Conservation (phyloP, 768 basidiomycete species). For the Collybiopsis confluens region DNA sequence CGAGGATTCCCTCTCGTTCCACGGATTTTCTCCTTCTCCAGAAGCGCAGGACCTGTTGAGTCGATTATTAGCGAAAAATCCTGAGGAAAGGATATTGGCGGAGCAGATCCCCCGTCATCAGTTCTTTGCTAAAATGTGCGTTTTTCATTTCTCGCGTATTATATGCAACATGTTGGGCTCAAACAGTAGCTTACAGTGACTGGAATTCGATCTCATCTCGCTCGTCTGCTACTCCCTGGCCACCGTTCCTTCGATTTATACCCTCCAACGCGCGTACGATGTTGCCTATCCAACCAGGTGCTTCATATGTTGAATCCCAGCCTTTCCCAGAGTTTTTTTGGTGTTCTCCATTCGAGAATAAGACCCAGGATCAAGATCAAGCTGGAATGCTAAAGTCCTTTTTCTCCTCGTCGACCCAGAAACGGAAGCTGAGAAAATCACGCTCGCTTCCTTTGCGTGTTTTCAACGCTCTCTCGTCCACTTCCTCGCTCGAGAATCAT, state of each 20-base stretch:
- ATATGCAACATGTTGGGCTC: neutral
- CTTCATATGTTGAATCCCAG: neutral
- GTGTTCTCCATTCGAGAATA: too few species aligned
- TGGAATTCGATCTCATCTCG: neutral
- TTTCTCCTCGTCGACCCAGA: neutral
- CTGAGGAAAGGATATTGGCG: neutral
- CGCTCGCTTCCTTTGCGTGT: neutral
- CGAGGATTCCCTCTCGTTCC: neutral
- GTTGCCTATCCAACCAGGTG: neutral
- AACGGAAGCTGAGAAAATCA: neutral
- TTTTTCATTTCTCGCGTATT: neutral
- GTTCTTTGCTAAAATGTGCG: constrained; percentile 2
- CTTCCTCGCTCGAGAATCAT: neutral
- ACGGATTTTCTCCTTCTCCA: neutral
- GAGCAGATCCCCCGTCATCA: neutral
- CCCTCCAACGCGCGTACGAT: neutral
- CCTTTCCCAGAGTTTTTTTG: constrained; percentile 1
- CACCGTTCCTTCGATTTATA: neutral
- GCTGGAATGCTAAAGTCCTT: too few species aligned
- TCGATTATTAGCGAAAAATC: neutral
- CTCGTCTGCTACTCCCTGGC: neutral
- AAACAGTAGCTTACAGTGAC: neutral
- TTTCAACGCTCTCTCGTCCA: neutral
- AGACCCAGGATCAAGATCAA: neutral
- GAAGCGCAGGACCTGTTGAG: neutral